Evolutionary conservation across 2,329 filamentous ascomycete genomes (phyloP).

Genomic region (Hypocreales sp.): DNA sequence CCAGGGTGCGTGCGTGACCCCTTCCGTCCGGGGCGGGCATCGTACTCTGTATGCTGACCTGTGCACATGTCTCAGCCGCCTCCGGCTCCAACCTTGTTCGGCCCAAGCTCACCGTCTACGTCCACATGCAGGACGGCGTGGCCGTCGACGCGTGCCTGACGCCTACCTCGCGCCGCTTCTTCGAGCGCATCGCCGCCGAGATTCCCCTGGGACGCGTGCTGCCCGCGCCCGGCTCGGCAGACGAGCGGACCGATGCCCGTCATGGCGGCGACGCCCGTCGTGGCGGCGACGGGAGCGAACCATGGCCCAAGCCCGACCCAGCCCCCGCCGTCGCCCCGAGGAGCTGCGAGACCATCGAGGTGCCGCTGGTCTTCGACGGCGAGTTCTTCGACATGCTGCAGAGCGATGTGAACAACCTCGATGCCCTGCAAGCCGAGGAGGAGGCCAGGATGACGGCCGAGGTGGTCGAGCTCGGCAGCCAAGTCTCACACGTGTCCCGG

Average conservation of each 20-base stretch:
- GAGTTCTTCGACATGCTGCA: constrained; percentile 70
- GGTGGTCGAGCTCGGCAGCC: constrained; percentile 47
- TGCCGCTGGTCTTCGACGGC: constrained; percentile 61
- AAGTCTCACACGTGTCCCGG: constrained; percentile 48
- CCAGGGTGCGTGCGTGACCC: constrained; percentile 24
- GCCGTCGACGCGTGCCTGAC: constrained; percentile 55
- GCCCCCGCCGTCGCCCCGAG: no score
- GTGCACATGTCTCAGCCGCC: no score
- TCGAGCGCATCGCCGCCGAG: constrained; percentile 42
- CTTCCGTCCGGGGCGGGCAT: no score
- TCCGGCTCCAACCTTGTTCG: constrained; percentile 33
- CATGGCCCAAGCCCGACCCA: no score
- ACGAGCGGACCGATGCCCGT: constrained; percentile 5
- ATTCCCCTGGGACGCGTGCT: constrained; percentile 10
- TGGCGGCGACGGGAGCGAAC: no score
- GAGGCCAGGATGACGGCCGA: constrained; percentile 45
- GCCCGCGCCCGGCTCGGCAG: background rate
- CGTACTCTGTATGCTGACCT: no score
- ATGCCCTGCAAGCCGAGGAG: constrained; percentile 51
- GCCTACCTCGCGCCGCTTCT: constrained; percentile 44
- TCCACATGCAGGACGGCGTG: constrained; percentile 50
- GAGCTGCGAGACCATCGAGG: constrained; percentile 36
- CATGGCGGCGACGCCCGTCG: no score
- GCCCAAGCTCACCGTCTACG: constrained; percentile 54
- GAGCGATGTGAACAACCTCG: constrained; percentile 53